These are phyloP conservation scores for Fraxinus anomala DNA, from an alignment of 257 asterid species.

Conservation along the genomic window DNA sequence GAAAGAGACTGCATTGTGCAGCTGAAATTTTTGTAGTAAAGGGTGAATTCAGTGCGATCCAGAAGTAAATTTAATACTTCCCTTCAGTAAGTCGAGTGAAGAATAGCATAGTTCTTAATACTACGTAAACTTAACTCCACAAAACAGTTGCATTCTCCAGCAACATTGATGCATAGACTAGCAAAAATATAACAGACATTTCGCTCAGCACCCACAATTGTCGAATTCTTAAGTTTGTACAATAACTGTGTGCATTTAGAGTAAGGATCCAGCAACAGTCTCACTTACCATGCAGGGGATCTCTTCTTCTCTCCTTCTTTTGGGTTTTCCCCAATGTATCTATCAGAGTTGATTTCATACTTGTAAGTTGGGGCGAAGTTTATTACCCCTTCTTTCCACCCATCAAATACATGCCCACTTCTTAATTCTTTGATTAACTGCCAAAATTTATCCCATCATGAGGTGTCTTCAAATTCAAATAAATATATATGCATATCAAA, in stretches of 20 bases:
- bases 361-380: conserved; percentile 93
- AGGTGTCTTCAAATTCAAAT: conserved; percentile 3
- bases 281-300: conserved; percentile 88
- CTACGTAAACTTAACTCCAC: neutral
- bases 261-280: conserved; percentile 4
- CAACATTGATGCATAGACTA: neutral
- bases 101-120: neutral
- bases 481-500: neutral
- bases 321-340: conserved; percentile 60
- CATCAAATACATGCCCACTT: conserved; percentile 75
- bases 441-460: conserved; percentile 24
- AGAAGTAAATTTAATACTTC: neutral
- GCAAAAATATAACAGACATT: neutral
- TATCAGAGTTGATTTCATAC: conserved; percentile 71
- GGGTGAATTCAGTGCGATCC: neutral
- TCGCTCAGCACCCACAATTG: neutral
- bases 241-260: neutral
- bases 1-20: neutral
- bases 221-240: neutral
- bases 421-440: conserved; percentile 76
- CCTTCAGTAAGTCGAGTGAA: neutral
- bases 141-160: neutral
- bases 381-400: conserved; percentile 89
- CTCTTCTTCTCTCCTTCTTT: conserved; percentile 92
- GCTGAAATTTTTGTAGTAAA: neutral